Percentiles rank a stretch among this genome's conserved stretches.
phyloP scores from a whole-genome alignment of 2,329 filamentous ascomycete genomes.

The Fusarium tuaranense region DNA sequence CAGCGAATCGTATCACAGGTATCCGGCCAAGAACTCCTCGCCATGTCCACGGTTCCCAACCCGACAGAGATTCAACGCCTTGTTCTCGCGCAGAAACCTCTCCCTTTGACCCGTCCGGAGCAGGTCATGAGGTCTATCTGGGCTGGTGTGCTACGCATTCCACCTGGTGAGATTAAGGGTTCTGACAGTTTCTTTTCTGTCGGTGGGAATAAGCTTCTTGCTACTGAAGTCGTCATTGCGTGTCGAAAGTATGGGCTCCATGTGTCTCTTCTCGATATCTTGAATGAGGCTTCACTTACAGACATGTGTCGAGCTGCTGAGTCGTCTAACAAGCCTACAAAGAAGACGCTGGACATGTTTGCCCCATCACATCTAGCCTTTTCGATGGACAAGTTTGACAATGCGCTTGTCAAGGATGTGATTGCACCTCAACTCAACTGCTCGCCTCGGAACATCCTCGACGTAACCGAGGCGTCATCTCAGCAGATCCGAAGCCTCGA shows the following conservation, averaged over 20 bases:
- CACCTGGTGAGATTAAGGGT: conserved; percentile 54
- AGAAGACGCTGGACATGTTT: background rate
- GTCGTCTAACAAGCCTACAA: conserved; percentile 24
- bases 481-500: conserved; percentile 63
- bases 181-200: conserved; percentile 59
- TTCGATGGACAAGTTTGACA: conserved; percentile 36
- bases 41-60: conserved; percentile 54
- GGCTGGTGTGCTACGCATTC: conserved; percentile 56
- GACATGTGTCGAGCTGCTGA: conserved; percentile 57
- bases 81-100: conserved; percentile 52
- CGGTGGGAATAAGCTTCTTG: conserved; percentile 60
- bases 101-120: conserved; percentile 61
- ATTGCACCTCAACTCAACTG: conserved; percentile 58
- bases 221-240: conserved; percentile 56
- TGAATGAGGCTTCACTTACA: conserved; percentile 55
- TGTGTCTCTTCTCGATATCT: conserved; percentile 57
- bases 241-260: conserved; percentile 58
- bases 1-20: conserved; percentile 58
- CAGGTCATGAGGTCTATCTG: conserved; percentile 61
- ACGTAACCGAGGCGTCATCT: conserved; percentile 61
- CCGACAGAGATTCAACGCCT: conserved; percentile 51
- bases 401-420: conserved; percentile 54
- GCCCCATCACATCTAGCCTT: background rate
- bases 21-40: conserved; percentile 57
- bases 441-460: conserved; percentile 56